Conservation (phyloP, 192 early-diverging fungal genomes). For the Umbelopsis isabellina region DNA sequence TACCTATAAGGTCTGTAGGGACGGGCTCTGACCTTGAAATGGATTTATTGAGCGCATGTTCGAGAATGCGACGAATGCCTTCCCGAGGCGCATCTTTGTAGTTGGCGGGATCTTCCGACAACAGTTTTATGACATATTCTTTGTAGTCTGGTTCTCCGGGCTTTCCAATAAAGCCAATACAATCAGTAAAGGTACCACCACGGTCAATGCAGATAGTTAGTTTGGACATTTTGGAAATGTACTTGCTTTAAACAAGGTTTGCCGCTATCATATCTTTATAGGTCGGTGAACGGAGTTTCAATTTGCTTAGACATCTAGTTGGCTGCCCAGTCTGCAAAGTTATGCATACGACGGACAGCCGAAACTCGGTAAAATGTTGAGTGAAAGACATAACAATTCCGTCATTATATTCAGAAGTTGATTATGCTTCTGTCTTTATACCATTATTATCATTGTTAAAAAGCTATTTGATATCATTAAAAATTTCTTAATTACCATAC, state of each 20-base stretch:
- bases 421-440: too few relatives aligned
- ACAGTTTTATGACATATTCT: slow-evolving; percentile 86
- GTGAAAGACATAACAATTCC: too few relatives aligned
- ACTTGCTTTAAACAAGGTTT: neutral
- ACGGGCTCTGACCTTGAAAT: slow-evolving; percentile 72
- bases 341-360: too few relatives aligned
- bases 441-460: too few relatives aligned
- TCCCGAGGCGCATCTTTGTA: slow-evolving; percentile 94
- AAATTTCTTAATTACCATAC: too few relatives aligned
- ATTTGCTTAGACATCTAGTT: too few relatives aligned
- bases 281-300: too few relatives aligned
- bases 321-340: too few relatives aligned
- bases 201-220: slow-evolving; percentile 82
- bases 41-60: slow-evolving; percentile 70
- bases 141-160: slow-evolving; percentile 48
- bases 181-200: slow-evolving; percentile 98
- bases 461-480: too few relatives aligned
- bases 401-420: too few relatives aligned
- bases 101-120: slow-evolving; percentile 89
- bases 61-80: slow-evolving; percentile 87
- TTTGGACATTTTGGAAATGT: slow-evolving; percentile 5
- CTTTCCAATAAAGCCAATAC: slow-evolving; percentile 75
- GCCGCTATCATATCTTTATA: too few relatives aligned
- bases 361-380: too few relatives aligned
- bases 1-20: slow-evolving; percentile 71